Base-by-base conservation (phyloP, 2,329 filamentous ascomycete genomes). In the Curvularia eragrostidis region DNA sequence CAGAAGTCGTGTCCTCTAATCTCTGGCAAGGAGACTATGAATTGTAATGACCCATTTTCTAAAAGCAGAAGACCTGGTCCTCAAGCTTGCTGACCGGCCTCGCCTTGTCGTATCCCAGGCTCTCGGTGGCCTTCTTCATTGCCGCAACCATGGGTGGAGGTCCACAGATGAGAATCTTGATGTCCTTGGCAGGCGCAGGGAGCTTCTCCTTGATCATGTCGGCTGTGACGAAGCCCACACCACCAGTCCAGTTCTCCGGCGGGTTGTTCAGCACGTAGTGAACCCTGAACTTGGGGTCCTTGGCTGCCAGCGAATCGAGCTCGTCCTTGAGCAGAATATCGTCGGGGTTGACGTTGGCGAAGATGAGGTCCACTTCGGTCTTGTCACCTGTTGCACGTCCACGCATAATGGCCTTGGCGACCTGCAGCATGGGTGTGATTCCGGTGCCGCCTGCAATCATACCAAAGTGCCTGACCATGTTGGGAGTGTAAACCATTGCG, bases 361-460 rank as follows among this genome's bases (percentile, higher is more conserved):
- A 99, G 78, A 99, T 93, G 63, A 99, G 83, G 18, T 69, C 93
- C 52, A 98, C 87, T 82, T 97, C 84, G 60, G 95, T 99, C 75
- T 82, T 88, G 80, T 97, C 93, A 61, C 89, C 93, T 49, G 87
- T 82, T 53, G 63, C 68, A 60, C 92, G 87, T 72, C 91, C 91
- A 68, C 91, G 87, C 71, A 93, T 54, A 69, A 98, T 93, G 58
- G 94, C 95, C 72, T 93, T 90, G 76, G 97, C 88, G 70, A 99
- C 88, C 83, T 99, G 95, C 63, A 98, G 86, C 95, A 99, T 99
- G 60, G 95, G 95, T 9, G 95, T 98, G 78, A 99, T 98, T 69
- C 95, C 95, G 32, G 95, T 98, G 65, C 95, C 95, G 67, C 95
- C 95, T 64, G 95, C 93, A 75, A 99, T 91, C 95, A 99, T 99